Base-by-base conservation (phyloP, 345 rosid genomes). In the Murraya paniculata region DNA sequence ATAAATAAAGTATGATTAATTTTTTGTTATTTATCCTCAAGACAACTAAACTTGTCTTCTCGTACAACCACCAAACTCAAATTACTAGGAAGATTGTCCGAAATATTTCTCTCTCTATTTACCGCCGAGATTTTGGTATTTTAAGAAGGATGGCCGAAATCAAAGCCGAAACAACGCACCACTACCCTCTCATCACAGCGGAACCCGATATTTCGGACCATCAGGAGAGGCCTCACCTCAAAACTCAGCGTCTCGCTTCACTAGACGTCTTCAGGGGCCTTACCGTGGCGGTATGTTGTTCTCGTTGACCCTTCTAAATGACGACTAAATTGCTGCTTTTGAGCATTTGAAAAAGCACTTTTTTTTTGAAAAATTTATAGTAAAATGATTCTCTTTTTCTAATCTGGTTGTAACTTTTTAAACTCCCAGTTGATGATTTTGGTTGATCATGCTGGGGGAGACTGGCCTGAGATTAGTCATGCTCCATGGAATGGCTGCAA, bases 401-500 rank as follows among this genome's bases (percentile, higher is more conserved):
- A 55, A 38, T 31, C 59, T 18, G 31, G 58, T 10, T 28, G 22
- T 6, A 14, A 31, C 4, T 50, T 22, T 33, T 14, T 0, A 31
- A 64, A 18, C 18, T 7, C 79, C 39, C 66, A 95, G 98, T 80
- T 95, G 82, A 95, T 93, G 98, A 85, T 95, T 39, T 83, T 95
- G 74, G 98, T 95, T 22, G 98, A 93, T 85, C 94, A 93, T 83
- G 97, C 94, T 4, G 98, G 97, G 66, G 98, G 94, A 78, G 95
- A 92, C 24, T 93, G 94, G 95, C 98, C 98, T 5, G 64, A 33
- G 84, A 95, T 93, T 31, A 89, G 89, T 33, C 98, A 95, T 45
- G 95, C 98, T 27, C 92, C 97, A 0, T 95, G 98, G 98, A 81
- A 92, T 35, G 97, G 98, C 19, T 92, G 98, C 85, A 88, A 95